Base-by-base conservation (phyloP, 371 early-diverging fungal genomes). In the Dichotomocladium elegans region DNA sequence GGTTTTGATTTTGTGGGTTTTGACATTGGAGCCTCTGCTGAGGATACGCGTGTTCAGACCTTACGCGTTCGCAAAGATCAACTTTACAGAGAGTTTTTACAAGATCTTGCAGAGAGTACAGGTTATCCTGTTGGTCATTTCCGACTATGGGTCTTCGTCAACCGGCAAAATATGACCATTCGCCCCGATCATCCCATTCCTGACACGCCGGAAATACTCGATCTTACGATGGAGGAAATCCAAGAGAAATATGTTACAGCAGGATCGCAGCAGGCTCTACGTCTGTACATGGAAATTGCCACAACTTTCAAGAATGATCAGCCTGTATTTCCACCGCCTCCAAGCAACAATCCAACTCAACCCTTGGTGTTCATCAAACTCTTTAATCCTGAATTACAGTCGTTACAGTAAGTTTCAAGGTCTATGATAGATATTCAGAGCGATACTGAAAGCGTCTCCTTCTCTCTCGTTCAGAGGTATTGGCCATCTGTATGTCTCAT, bases 91-190 rank as follows among this genome's bases (percentile, higher is more conserved):
- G 61, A 48, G 3, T 72, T 70, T 21, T 58, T 66, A 37, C 33
- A 55, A 17, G 61, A 61, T 0, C 42, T 70, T 17, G 55, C 60
- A 8, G 21, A 57, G 14, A 43, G 61, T 19, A 57, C 82, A 29
- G 64, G 67, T 12, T 40, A 85, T 4, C 50, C 71, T 0, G 55
- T 68, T 1, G 79, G 74, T 10, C 66, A 79, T 19, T 72, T 95
- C 47, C 81, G 95, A 21, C 63, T 96, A 29, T 97, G 99, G 98
- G 64, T 79, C 1, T 72, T 97, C 51, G 87, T 89, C 19, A 85
- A 83, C 19, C 85, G 99, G 17, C 90, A 94, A 67, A 97, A 97
- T 73, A 85, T 88, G 53, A 96, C 98, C 0, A 63, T 90, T 31
- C 86, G 99, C 17, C 89, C 92, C 3, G 97, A 96, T 59, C 22